Base-by-base conservation (phyloP, 306 rosid genomes). In the Senna siamea region DNA sequence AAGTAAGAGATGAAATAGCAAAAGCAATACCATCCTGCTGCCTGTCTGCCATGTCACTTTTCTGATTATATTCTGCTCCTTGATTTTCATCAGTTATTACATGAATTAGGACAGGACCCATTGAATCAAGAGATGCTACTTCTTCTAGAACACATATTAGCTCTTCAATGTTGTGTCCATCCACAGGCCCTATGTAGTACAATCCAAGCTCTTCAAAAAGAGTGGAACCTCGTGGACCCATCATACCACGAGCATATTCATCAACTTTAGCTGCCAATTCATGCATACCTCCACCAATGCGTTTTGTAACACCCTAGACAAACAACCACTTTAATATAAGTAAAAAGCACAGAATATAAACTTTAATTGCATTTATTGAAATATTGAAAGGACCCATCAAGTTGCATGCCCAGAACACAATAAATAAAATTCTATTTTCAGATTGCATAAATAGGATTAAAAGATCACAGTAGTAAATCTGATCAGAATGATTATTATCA, bases 231-330 rank as follows among this genome's bases (percentile, higher is more conserved):
- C 37, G 78, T 22, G 97, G 98, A 73, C 98, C 98, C 32, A 93
- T 83, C 97, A 93, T 88, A 77, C 98, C 98, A 43, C 98, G 97
- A 13, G 97, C 96, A 85, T 82, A 93, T 86, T 93, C 97, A 55
- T 93, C 98, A 66, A 93, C 97, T 88, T 93, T 93, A 38, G 98
- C 98, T 35, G 98, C 98, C 86, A 79, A 85, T 82, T 91, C 97
- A 78, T 93, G 97, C 94, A 91, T 88, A 14, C 98, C 89, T 52
- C 76, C 47, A 73, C 98, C 98, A 54, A 93, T 87, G 79, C 89
- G 88, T 84, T 93, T 93, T 0, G 98, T 93, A 59, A 91, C 93
- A 53, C 87, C 96, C 98, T 91, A 67, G 9, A 60, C 35, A 76
- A 53, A 9, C 40, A 70, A 70, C 8, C 67, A 47, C 26, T 23